phyloP scores from a whole-genome alignment of 2,329 filamentous ascomycete species.

The Fusarium sp. region DNA sequence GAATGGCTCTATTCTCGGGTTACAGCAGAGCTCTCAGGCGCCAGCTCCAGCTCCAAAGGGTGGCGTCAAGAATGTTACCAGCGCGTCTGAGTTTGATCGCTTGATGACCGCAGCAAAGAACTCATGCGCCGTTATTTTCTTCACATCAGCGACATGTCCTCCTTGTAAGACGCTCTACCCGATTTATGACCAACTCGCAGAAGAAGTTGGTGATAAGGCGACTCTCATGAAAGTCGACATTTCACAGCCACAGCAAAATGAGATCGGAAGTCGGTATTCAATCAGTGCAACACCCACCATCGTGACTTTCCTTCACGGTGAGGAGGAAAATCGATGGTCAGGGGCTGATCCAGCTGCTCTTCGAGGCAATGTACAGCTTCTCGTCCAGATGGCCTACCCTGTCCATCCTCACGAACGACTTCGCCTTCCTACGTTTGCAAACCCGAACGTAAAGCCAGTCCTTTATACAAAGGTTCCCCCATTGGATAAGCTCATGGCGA shows the following conservation, averaged over 20 bases:
- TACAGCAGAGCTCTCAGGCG: slow-evolving; percentile 55
- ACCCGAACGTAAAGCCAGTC: slow-evolving; percentile 72
- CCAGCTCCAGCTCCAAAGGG: slow-evolving; percentile 39
- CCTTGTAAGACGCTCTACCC: slow-evolving; percentile 89
- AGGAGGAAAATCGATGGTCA: slow-evolving; percentile 82
- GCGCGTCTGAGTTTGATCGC: slow-evolving; percentile 47
- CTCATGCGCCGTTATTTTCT: slow-evolving; percentile 86
- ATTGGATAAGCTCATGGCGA: slow-evolving; percentile 81
- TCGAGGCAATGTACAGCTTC: slow-evolving; percentile 75
- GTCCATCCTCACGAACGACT: slow-evolving; percentile 80
- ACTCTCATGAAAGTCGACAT: slow-evolving; percentile 87
- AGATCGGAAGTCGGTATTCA: slow-evolving; percentile 71
- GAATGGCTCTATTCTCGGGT: slow-evolving; percentile 64
- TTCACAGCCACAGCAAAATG: slow-evolving; percentile 69
- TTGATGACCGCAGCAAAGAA: slow-evolving; percentile 67
- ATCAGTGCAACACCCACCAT: slow-evolving; percentile 89
- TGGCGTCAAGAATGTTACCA: slow-evolving; percentile 70
- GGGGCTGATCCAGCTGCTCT: slow-evolving; percentile 78
- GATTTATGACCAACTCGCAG: slow-evolving; percentile 81
- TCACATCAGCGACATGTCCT: slow-evolving; percentile 87
- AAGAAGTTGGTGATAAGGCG: slow-evolving; percentile 74
- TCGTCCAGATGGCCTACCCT: slow-evolving; percentile 80
- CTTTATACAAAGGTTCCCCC: slow-evolving; percentile 83
- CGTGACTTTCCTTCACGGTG: slow-evolving; percentile 81
- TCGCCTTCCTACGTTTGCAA: slow-evolving; percentile 75